Percentiles rank a stretch among this genome's conserved stretches.
These are phyloP conservation scores for Rubia tinctorum DNA, from an alignment of 305 asterid genomes.

Conservation along the genomic window DNA sequence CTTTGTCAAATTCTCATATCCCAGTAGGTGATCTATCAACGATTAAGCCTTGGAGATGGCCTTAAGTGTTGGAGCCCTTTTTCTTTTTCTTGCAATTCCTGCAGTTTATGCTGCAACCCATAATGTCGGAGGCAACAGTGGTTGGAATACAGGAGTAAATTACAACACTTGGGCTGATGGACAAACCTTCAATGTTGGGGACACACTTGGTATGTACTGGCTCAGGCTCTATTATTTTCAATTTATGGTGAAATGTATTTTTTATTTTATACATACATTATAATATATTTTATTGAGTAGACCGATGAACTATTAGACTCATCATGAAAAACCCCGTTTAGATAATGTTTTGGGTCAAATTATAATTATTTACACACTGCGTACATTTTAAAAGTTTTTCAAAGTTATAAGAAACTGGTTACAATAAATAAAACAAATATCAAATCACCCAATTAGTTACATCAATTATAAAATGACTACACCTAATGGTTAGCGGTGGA, in stretches of 20 bases:
- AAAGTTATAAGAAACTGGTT: too few species aligned
- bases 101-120: conserved; percentile 23
- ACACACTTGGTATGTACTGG: conserved; percentile 24
- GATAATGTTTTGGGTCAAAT: too few species aligned
- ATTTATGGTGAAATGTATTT: not conserved
- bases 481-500: too few species aligned
- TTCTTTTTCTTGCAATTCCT: conserved; percentile 27
- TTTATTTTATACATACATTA: too few species aligned
- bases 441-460: too few species aligned
- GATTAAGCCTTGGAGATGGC: conserved; percentile 12
- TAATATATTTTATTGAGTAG: too few species aligned
- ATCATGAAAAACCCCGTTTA: too few species aligned
- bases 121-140: conserved; percentile 30
- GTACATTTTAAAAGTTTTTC: too few species aligned
- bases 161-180: conserved; percentile 29
- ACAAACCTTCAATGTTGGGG: conserved; percentile 29
- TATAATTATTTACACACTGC: too few species aligned
- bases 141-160: conserved; percentile 22
- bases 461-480: too few species aligned
- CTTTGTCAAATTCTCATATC: not conserved
- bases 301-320: too few species aligned
- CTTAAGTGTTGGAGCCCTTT: conserved; percentile 2
- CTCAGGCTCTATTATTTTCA: not conserved
- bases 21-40: not conserved
- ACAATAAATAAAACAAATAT: too few species aligned